phyloP scores from a whole-genome alignment of 139 green algal genomes.

The Coccomyxa sp. region DNA sequence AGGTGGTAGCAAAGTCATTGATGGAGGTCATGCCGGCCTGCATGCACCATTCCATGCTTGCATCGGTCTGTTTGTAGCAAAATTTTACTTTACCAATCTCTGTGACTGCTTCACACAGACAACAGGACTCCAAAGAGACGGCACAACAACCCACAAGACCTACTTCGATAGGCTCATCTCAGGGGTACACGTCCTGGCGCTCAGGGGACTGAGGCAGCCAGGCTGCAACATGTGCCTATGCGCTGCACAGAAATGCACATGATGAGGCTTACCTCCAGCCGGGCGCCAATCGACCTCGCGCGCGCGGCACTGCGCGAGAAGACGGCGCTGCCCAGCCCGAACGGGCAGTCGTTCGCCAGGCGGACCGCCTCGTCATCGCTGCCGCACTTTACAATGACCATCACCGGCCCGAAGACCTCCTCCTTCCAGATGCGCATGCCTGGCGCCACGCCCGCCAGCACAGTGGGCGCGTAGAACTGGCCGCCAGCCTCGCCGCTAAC shows the following conservation, averaged over 20 bases:
- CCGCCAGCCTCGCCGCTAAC: constrained; percentile 18
- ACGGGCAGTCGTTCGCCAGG: constrained; percentile 92
- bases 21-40: constrained; percentile 87
- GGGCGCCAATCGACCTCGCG: constrained; percentile 51
- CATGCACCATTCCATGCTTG: too few relatives aligned
- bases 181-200: too few relatives aligned
- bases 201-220: too few relatives aligned
- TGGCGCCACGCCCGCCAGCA: constrained; percentile 70
- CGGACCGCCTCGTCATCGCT: constrained; percentile 64
- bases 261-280: constrained; percentile 48
- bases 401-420: constrained; percentile 96
- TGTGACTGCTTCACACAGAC: too few relatives aligned
- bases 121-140: too few relatives aligned
- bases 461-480: constrained; percentile 94
- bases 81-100: too few relatives aligned
- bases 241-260: too few relatives aligned
- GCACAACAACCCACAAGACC: too few relatives aligned
- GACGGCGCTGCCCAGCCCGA: constrained; percentile 90
- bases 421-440: constrained; percentile 89
- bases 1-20: constrained; percentile 96
- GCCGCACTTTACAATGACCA: constrained; percentile 21
- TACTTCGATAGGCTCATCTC: too few relatives aligned
- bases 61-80: too few relatives aligned
- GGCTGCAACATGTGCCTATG: too few relatives aligned
- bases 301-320: constrained; percentile 59